phyloP scores from a whole-genome alignment of 495 filamentous ascomycete genomes.

The Articulospora tetracladia region DNA sequence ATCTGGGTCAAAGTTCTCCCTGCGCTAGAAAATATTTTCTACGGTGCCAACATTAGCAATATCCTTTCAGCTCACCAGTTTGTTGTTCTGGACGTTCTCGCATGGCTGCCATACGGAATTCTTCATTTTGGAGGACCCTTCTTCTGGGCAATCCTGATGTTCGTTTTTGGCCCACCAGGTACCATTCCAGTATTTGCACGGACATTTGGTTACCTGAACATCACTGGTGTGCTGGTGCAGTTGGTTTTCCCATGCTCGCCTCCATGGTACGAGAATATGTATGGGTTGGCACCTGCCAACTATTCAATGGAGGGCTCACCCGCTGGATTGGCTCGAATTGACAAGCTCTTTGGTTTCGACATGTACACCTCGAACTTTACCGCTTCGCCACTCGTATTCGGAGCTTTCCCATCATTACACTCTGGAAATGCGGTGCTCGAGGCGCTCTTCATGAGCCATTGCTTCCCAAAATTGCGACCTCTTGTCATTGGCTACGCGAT shows the following conservation, averaged over 20 bases:
- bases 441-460: slow-evolving; percentile 86
- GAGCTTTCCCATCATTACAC: slow-evolving; percentile 90
- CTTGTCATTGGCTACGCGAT: slow-evolving; percentile 76
- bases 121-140: slow-evolving; percentile 82
- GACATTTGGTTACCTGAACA: slow-evolving; percentile 88
- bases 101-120: slow-evolving; percentile 91
- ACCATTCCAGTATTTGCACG: slow-evolving; percentile 79
- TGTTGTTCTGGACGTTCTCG: slow-evolving; percentile 76
- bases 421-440: slow-evolving; percentile 82
- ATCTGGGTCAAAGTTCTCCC: slow-evolving; percentile 95
- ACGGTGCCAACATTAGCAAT: slow-evolving; percentile 93
- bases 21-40: slow-evolving; percentile 94
- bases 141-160: slow-evolving; percentile 71
- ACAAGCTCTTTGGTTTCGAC: slow-evolving; percentile 81
- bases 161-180: slow-evolving; percentile 83
- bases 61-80: slow-evolving; percentile 86
- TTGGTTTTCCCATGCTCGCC: slow-evolving; percentile 88
- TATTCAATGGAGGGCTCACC: slow-evolving; percentile 86
- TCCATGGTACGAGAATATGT: slow-evolving; percentile 91
- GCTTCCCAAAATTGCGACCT: slow-evolving; percentile 75
- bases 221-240: slow-evolving; percentile 80
- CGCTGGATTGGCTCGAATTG: slow-evolving; percentile 83
- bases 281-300: slow-evolving; percentile 84
- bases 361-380: slow-evolving; percentile 89
- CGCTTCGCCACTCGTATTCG: slow-evolving; percentile 87